A percentile compares a stretch with the other conserved stretches of the same genome.
Evolutionary conservation across 352 stramenopile species (phyloP).

Genomic region (Thraustotheca clavata): DNA sequence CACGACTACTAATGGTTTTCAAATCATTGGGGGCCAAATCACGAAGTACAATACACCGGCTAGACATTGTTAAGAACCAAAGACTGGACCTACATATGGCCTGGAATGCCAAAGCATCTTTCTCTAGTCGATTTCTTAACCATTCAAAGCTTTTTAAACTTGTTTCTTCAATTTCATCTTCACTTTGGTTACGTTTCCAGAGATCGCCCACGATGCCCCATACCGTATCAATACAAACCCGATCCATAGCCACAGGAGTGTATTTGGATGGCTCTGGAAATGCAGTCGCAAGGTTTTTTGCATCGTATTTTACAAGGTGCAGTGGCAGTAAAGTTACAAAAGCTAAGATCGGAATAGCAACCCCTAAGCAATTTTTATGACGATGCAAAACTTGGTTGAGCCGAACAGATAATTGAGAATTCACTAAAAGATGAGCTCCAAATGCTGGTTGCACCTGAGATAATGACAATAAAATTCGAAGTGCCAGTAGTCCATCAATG

Average conservation of each 20-base stretch:
- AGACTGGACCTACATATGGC: constrained; percentile 43
- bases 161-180: neutral
- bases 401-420: constrained; percentile 21
- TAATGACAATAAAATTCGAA: constrained; percentile 52
- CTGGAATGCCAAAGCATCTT: constrained; percentile 33
- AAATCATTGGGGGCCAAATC: neutral
- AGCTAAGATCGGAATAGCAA: constrained; percentile 52
- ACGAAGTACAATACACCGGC: neutral
- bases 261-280: constrained; percentile 15
- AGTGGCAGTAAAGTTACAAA: constrained; percentile 55
- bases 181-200: constrained; percentile 27
- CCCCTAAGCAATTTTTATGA: constrained; percentile 39
- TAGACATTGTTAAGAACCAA: neutral
- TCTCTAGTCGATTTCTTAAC: neutral
- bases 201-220: constrained; percentile 59
- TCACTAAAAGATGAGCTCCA: constrained; percentile 39
- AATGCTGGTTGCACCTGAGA: constrained; percentile 40
- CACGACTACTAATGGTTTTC: neutral
- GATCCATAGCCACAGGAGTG: constrained; percentile 19
- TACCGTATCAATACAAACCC: constrained; percentile 36
- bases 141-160: neutral
- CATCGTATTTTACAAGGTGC: constrained; percentile 44
- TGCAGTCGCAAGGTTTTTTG: neutral
- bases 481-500: constrained; percentile 35
- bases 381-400: constrained; percentile 37